Conservation (phyloP, 306 rosid genomes). For the Sphenostylis stenocarpa region DNA sequence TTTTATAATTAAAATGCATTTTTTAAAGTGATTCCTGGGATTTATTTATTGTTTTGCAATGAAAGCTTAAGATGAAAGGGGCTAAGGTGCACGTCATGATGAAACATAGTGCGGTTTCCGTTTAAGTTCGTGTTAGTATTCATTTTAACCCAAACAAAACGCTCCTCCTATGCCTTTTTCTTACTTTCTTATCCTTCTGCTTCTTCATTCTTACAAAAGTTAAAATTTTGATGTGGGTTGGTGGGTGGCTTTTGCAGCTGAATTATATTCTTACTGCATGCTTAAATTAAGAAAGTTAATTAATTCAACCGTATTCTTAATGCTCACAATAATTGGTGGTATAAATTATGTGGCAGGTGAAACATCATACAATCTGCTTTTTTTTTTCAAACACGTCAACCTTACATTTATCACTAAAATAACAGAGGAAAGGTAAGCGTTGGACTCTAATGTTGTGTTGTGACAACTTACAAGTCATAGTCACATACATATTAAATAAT, state of each 20-base stretch:
- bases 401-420: not conserved
- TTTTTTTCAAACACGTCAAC: not conserved
- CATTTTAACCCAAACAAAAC: constrained; percentile 29
- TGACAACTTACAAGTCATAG: constrained; percentile 4
- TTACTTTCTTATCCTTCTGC: not conserved
- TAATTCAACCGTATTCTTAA: not conserved
- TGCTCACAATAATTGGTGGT: not conserved
- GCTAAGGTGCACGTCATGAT: constrained; percentile 42
- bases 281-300: constrained; percentile 26
- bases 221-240: not conserved
- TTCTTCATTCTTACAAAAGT: not conserved
- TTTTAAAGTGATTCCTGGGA: too few species aligned
- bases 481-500: not conserved
- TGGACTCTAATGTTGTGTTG: constrained; percentile 1
- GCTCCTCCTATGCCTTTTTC: constrained; percentile 21
- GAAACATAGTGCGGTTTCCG: constrained; percentile 46
- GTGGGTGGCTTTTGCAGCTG: constrained; percentile 31
- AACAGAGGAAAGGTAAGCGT: not conserved
- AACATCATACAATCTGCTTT: not conserved
- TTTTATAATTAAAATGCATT: too few species aligned
- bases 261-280: constrained; percentile 32
- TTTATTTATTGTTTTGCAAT: too few species aligned
- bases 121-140: not conserved
- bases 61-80: not conserved
- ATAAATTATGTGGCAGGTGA: constrained; percentile 19